These are phyloP conservation scores for Eucalyptus pauciflora DNA, from an alignment of 345 rosid genomes.

Conservation along the genomic window DNA sequence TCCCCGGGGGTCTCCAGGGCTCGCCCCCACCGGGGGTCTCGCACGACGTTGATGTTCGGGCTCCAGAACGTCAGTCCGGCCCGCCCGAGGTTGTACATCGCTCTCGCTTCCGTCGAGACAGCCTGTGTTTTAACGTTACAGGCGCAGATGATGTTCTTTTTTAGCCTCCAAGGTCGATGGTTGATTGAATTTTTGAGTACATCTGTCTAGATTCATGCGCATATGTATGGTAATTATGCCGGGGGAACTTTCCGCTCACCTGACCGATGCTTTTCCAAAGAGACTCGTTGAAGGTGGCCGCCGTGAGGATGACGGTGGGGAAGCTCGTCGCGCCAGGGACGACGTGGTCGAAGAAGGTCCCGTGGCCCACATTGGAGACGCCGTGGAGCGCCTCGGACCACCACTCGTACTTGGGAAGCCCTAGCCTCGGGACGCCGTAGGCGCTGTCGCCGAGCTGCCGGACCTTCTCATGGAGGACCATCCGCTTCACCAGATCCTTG, in stretches of 20 bases:
- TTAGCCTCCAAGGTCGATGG: neutral
- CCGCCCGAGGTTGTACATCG: constrained; percentile 37
- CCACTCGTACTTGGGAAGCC: constrained; percentile 29
- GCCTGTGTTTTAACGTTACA: constrained; percentile 2
- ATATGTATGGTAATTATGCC: neutral
- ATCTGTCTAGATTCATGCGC: no score
- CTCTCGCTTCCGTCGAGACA: constrained; percentile 42
- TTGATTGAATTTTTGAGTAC: neutral
- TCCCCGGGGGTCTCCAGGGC: constrained; percentile 29
- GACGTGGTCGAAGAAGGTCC: constrained; percentile 6
- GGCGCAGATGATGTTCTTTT: neutral
- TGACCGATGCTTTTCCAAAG: constrained; percentile 32
- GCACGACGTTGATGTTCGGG: constrained; percentile 26
- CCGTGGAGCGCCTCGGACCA: constrained; percentile 48
- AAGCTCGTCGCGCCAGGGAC: constrained; percentile 34
- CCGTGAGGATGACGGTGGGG: constrained; percentile 17
- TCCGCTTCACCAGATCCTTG: constrained; percentile 10
- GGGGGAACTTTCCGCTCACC: neutral
- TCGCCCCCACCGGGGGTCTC: constrained; percentile 49
- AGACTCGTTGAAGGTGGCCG: constrained; percentile 25
- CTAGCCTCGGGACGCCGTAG: constrained; percentile 11
- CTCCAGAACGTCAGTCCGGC: constrained; percentile 37
- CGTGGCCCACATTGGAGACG: constrained; percentile 21
- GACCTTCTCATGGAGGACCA: constrained; percentile 21
- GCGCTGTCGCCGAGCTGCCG: constrained; percentile 10